Conservation (phyloP, 495 filamentous ascomycete genomes). For the Daldinia concentrica region DNA sequence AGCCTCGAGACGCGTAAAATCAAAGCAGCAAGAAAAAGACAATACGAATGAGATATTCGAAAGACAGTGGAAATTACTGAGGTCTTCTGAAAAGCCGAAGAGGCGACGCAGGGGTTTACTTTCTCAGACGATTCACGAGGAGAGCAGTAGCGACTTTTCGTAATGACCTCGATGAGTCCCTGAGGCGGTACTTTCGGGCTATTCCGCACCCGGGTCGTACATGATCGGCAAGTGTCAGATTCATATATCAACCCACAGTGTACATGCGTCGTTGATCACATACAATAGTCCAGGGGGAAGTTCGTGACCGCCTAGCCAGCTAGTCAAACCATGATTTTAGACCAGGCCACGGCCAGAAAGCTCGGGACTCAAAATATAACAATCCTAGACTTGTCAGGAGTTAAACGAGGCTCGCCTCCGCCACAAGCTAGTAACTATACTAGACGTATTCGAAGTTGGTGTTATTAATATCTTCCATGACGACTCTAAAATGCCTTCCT, state of each 20-base stretch:
- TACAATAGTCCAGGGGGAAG: background rate
- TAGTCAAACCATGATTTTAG: background rate
- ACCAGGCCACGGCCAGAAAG: background rate
- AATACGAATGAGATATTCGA: slow-evolving; percentile 33
- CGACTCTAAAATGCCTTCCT: background rate
- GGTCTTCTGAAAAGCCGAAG: slow-evolving; percentile 43
- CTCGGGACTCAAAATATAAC: background rate
- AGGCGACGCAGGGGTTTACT: slow-evolving; percentile 55
- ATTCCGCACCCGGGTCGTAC: slow-evolving; percentile 1
- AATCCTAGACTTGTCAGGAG: background rate
- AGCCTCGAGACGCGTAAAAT: slow-evolving; percentile 7
- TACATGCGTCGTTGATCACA: background rate
- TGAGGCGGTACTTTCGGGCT: background rate
- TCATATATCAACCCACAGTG: background rate
- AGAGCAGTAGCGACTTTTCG: slow-evolving; percentile 60
- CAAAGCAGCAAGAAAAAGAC: slow-evolving; percentile 20
- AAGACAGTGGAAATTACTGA: slow-evolving; percentile 40
- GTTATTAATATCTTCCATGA: background rate
- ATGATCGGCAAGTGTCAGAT: background rate
- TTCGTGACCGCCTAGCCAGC: background rate
- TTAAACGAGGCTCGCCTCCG: background rate
- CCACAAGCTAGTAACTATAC: background rate
- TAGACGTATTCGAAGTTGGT: background rate
- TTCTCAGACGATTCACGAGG: slow-evolving; percentile 71
- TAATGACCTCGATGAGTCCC: background rate